phyloP scores from a whole-genome alignment of 2,329 filamentous ascomycete genomes.

The Rutstroemia sp. region DNA sequence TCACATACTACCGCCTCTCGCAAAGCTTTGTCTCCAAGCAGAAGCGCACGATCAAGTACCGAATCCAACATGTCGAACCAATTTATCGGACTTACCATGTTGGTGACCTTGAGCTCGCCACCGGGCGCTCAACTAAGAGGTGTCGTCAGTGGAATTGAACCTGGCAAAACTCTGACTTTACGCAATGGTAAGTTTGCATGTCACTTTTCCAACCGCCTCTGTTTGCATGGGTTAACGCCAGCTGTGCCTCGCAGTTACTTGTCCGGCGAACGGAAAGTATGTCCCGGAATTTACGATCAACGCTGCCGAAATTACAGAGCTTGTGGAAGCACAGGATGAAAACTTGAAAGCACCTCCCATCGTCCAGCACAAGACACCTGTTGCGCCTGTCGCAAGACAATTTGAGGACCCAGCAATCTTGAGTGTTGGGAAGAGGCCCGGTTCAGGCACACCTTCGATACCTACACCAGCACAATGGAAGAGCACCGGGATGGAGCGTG shows the following conservation, averaged over 20 bases:
- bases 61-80: constrained; percentile 25
- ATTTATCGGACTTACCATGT: constrained; percentile 31
- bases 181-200: constrained; percentile 25
- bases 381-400: constrained; percentile 11
- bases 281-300: constrained; percentile 29
- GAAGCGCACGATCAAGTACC: constrained; percentile 11
- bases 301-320: constrained; percentile 26
- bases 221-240: background rate
- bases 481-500: constrained; percentile 26
- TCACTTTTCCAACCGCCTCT: background rate
- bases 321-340: constrained; percentile 28
- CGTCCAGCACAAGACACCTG: background rate
- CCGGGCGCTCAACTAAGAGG: constrained; percentile 29
- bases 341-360: constrained; percentile 14
- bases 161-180: constrained; percentile 29
- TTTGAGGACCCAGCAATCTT: constrained; percentile 31
- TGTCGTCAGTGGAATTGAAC: constrained; percentile 28
- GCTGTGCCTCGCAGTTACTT: constrained; percentile 20
- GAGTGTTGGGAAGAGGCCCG: constrained; percentile 31
- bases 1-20: background rate
- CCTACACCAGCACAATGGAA: constrained; percentile 26
- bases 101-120: constrained; percentile 30
- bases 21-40: background rate
- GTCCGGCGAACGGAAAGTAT: constrained; percentile 26
- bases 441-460: constrained; percentile 14